Base-by-base conservation (phyloP, 495 filamentous ascomycete genomes). In the Diplogelasinospora grovesii region DNA sequence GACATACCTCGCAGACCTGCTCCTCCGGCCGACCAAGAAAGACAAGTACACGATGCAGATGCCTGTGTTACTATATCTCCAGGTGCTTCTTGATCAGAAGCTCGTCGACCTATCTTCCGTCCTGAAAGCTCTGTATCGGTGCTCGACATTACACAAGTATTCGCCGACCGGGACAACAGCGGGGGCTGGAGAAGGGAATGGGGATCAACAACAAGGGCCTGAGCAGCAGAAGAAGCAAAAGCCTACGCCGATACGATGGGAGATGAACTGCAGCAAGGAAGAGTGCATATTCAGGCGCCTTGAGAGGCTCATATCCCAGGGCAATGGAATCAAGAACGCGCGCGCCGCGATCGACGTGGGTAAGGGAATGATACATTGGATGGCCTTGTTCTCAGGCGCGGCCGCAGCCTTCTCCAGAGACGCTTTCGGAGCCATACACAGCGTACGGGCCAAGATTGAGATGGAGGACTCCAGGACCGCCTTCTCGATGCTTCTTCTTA, bases 51-150 rank as follows among this genome's bases (percentile, higher is more conserved):
- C 62, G 43, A 73, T 82, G 59, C 83, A 88, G 46, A 78, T 79
- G 16, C 68, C 83, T 30, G 59, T 83, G 16, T 68, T 71, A 4
- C 64, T 73, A 14, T 89, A 88, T 60, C 56, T 83, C 22, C 69
- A 82, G 54, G 67, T 68, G 10, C 68, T 88, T 20, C 69, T 79
- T 22, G 67, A 71, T 24, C 54, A 63, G 29, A 68, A 68, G 7
- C 54, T 68, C 41, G 63, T 83, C 22, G 74, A 79, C 43, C 63
- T 67, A 4, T 65, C 75, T 0, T 70, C 74, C 7, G 66, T 84
- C 2, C 63, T 88, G 41, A 50, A 59, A n/a, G 71, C 69, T 4
- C 57, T 86, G 3, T 70, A 79, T 47, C 70, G 71, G 28, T 76
- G 78, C 47, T 85, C 82, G 13, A 71, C 68, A 5, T 65, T 66